Evolutionary conservation across 1,139 yeast genomes (phyloP), one percentile per base, ranked within the genome.

Genomic region (Saccharomycopsis hybrid): DNA sequence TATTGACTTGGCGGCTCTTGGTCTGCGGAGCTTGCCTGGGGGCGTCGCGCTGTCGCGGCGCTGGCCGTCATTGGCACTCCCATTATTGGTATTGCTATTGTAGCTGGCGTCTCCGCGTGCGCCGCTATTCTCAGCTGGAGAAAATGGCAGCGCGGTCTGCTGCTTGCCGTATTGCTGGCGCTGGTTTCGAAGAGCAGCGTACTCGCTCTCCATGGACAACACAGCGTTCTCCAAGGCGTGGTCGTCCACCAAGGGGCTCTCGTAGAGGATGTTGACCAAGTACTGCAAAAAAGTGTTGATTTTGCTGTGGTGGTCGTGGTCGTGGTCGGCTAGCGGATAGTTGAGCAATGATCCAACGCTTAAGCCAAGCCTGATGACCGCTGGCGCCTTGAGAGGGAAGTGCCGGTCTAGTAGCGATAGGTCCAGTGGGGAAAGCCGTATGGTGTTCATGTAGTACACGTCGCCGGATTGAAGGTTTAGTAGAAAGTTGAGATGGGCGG

Each of bases 311-410:
- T n/a, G n/a, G n/a, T n/a, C n/a, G n/a, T n/a, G n/a, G n/a, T n/a
- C n/a, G n/a, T n/a, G n/a, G n/a, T n/a, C n/a, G 5, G 43, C 24
- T 11, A 48, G n/a, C 5, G 42, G 50, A 28, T 28, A 37, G 18
- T 39, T 43, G 25, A 48, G 38, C n/a, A 48, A 27, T 5, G 50
- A 48, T 4, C 50, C 50, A 37, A 48, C 36, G 32, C 43, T 43
- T n/a, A 48, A 33, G 8, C 50, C 50, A 5, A 48, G 18, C 9
- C 50, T 18, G 5, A 48, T 30, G 3, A 48, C 9, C 7, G 29
- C 29, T 35, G 36, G 18, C 7, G 33, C 41, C 24, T 41, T 48
- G 13, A 48, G 25, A 3, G 50, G 50, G 47, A 48, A 43, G 9
- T 43, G 28, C 4, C n/a, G 38, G 35, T 43, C 47, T 9, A 48